Evolutionary conservation across 2,329 filamentous ascomycete species (phyloP).

Genomic region (Xylariales sp.): DNA sequence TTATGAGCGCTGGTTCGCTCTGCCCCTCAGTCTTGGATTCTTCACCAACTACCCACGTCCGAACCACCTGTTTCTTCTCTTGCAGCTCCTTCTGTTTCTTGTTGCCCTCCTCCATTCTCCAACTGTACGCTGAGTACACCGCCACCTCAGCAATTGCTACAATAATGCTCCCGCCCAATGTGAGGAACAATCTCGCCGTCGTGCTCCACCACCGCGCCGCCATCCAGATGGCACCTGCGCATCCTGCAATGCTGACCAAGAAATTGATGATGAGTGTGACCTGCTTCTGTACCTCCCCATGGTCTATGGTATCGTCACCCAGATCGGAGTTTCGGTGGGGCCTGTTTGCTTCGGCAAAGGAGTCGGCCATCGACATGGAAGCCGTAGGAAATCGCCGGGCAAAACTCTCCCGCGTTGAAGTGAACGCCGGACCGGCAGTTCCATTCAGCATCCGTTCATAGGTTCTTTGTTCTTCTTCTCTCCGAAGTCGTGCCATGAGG

Average conservation of each 20-base stretch:
- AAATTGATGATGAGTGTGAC: conserved; percentile 86
- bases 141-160: conserved; percentile 74
- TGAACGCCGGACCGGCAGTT: too few relatives aligned
- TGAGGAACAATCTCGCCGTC: conserved; percentile 64
- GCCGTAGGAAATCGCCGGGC: conserved; percentile 51
- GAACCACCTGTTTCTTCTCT: conserved; percentile 65
- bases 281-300: conserved; percentile 74
- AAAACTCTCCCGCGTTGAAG: conserved; percentile 54
- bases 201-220: conserved; percentile 71
- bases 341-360: conserved; percentile 51
- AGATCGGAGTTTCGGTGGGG: conserved; percentile 40
- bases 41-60: conserved; percentile 61
- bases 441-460: conserved; percentile 83
- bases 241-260: conserved; percentile 77
- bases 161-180: conserved; percentile 63
- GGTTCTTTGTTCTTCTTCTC: conserved; percentile 73
- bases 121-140: conserved; percentile 71
- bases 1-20: conserved; percentile 7
- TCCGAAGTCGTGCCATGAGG: conserved; percentile 80
- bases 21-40: neutral
- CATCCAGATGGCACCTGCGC: conserved; percentile 75
- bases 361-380: conserved; percentile 40
- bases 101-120: conserved; percentile 66
- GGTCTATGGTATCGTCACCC: conserved; percentile 61
- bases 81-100: conserved; percentile 53